These are phyloP conservation scores for Phialophora macrospora DNA, from an alignment of 2,329 filamentous ascomycete genomes.

Conservation along the genomic window DNA sequence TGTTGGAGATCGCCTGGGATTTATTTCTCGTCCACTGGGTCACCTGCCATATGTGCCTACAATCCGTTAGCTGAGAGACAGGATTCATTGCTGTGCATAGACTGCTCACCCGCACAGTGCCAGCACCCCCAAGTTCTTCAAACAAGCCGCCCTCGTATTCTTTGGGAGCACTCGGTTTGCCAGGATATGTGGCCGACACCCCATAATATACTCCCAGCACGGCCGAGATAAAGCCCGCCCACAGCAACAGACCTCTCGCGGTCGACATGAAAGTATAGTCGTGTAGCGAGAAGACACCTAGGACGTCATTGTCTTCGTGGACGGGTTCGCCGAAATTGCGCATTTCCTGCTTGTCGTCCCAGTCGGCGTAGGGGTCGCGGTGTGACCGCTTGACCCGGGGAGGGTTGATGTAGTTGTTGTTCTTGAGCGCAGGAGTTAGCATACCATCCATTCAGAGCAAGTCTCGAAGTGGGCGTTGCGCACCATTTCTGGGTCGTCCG, in stretches of 20 bases:
- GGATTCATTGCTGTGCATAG: neutral
- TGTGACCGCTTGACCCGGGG: slow-evolving; percentile 79
- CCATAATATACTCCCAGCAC: slow-evolving; percentile 69
- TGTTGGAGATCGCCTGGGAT: slow-evolving; percentile 4
- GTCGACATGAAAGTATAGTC: slow-evolving; percentile 85
- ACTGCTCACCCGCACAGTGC: slow-evolving; percentile 68
- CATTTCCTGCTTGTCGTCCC: slow-evolving; percentile 98
- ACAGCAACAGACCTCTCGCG: slow-evolving; percentile 69
- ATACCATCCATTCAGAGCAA: slow-evolving; percentile 24
- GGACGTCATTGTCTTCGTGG: slow-evolving; percentile 93
- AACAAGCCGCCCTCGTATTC: slow-evolving; percentile 73
- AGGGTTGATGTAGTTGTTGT: slow-evolving; percentile 56
- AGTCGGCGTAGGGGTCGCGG: slow-evolving; percentile 89
- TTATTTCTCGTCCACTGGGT: slow-evolving; percentile 19
- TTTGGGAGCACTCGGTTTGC: slow-evolving; percentile 69
- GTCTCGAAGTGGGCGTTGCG: slow-evolving; percentile 18
- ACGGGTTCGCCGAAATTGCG: slow-evolving; percentile 96
- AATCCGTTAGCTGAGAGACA: slow-evolving; percentile 17
- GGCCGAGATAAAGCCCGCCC: slow-evolving; percentile 68
- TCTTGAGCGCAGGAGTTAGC: slow-evolving; percentile 43
- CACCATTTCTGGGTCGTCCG: slow-evolving; percentile 53
- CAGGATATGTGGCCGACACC: slow-evolving; percentile 73
- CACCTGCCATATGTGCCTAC: slow-evolving; percentile 29
- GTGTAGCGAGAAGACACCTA: slow-evolving; percentile 86
- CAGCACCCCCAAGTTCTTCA: slow-evolving; percentile 73